Evolutionary conservation across 2,329 filamentous ascomycete species (phyloP).

Genomic region (Chrysosporium keratinophilum): DNA sequence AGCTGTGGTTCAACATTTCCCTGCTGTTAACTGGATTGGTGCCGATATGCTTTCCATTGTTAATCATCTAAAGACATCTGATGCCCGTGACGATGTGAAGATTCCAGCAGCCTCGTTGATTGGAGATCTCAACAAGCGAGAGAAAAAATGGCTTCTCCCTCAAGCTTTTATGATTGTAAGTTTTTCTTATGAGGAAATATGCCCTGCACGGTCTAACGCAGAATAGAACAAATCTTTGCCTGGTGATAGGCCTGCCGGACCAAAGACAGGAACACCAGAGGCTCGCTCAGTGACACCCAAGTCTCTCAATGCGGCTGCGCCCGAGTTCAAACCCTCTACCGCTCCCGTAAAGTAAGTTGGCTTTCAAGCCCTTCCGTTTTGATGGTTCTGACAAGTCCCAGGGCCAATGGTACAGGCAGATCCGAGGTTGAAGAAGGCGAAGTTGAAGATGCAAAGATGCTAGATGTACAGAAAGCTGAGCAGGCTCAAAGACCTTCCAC

Average conservation of each 20-base stretch:
- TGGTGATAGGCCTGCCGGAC: constrained; percentile 19
- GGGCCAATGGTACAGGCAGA: constrained; percentile 23
- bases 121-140: constrained; percentile 39
- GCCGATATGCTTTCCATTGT: constrained; percentile 35
- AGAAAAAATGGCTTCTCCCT: constrained; percentile 41
- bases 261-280: constrained; percentile 23
- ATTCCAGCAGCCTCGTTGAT: constrained; percentile 42
- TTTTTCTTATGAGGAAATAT: constrained; percentile 15
- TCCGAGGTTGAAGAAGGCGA: constrained; percentile 25
- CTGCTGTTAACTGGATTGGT: constrained; percentile 81
- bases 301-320: constrained; percentile 32
- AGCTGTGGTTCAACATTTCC: constrained; percentile 69
- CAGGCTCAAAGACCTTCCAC: background rate
- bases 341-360: constrained; percentile 28
- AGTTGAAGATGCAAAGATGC: constrained; percentile 39
- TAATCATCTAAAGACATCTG: constrained; percentile 35
- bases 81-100: constrained; percentile 39
- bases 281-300: constrained; percentile 27
- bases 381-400: constrained; percentile 22
- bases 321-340: constrained; percentile 32
- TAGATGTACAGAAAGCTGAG: constrained; percentile 34
- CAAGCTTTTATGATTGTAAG: constrained; percentile 35
- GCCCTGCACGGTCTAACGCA: constrained; percentile 17
- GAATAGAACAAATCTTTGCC: constrained; percentile 23
- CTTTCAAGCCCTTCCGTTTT: background rate